Base-by-base conservation (phyloP, 2,329 filamentous ascomycete genomes). In the Aspergillus sojae region DNA sequence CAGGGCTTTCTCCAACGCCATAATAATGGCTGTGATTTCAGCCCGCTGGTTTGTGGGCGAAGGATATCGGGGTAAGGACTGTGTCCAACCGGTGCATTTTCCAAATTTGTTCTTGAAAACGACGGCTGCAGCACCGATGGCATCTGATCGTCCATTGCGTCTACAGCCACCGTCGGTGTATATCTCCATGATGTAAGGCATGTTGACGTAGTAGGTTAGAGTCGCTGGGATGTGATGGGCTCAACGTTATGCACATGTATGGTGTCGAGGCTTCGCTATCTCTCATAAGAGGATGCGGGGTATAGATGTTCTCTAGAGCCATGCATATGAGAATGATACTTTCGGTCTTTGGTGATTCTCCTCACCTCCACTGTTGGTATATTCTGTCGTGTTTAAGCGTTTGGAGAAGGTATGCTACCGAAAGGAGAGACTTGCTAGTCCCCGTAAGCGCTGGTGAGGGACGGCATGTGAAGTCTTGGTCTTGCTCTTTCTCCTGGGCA, bases 341-440 rank as follows among this genome's bases (percentile, higher is more conserved):
- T 39, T 39, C 5, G 36, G 16, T 41, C 19, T 3, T 41, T n/a
- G 39, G 7, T 41, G 6, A 19, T 10, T 41, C 39, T 41, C 39
- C 39, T 41, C 39, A 41, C 39, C 16, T 41, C 19, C 16, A 4
- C 39, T 41, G 7, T 41, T 41, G 39, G 10, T 41, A n/a, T 41
- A 19, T 19, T 4, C 2, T 41, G 16, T n/a, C 16, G 19, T 3
- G 7, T 9, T 9, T n/a, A 0, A 19, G 3, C 3, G 1, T 36
- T 41, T 36, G 14, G 3, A 16, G 0, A 41, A n/a, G 3, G 39
- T 9, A 10, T 1, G 39, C 2, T 36, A 36, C 2, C 6, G 34
- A 5, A 36, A 36, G 0, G 34, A 36, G 34, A 16, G 0, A 36
- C n/a, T n/a, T n/a, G n/a, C n/a, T n/a, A n/a, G n/a, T n/a, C n/a